These are phyloP conservation scores for Aspergillus nomiae DNA, from an alignment of 2,329 filamentous ascomycete species.

Conservation along the genomic window DNA sequence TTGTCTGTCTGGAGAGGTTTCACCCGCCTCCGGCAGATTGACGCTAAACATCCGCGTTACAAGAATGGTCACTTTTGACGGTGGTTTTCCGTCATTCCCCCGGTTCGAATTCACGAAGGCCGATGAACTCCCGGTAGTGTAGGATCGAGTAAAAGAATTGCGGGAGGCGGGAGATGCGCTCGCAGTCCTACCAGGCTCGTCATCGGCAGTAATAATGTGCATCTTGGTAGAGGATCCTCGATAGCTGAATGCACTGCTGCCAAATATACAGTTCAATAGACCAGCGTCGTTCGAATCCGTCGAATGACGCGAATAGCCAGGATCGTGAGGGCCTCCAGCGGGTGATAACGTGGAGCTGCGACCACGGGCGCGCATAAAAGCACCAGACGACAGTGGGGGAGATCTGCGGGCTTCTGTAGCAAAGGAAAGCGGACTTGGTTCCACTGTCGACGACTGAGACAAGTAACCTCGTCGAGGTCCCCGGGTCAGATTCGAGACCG, in stretches of 20 bases:
- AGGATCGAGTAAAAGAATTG: constrained; percentile 39
- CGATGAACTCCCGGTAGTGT: constrained; percentile 39
- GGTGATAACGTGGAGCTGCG: constrained; percentile 50
- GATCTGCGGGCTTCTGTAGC: constrained; percentile 36
- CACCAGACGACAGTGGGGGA: constrained; percentile 36
- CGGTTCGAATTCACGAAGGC: constrained; percentile 28
- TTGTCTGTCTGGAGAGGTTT: constrained; percentile 35
- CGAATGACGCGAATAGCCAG: constrained; percentile 38
- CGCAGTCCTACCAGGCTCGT: constrained; percentile 29
- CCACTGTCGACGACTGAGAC: constrained; percentile 37
- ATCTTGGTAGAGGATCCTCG: constrained; percentile 63
- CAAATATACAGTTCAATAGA: constrained; percentile 62
- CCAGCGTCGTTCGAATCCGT: constrained; percentile 55
- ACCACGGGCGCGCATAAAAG: constrained; percentile 45
- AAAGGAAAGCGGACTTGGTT: constrained; percentile 35
- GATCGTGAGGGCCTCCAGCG: constrained; percentile 33
- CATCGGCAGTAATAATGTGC: constrained; percentile 55
- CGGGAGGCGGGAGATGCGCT: constrained; percentile 33
- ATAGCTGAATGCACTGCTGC: constrained; percentile 59
- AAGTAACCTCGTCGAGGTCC: constrained; percentile 36
- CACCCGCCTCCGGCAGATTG: constrained; percentile 51
- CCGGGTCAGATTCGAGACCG: constrained; percentile 41
- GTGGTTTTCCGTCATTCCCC: constrained; percentile 38
- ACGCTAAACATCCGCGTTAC: constrained; percentile 63
- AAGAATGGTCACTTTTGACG: constrained; percentile 55